These are phyloP conservation scores for Hypoxylon crocopeplum DNA, from an alignment of 495 filamentous ascomycete species.

Conservation along the genomic window DNA sequence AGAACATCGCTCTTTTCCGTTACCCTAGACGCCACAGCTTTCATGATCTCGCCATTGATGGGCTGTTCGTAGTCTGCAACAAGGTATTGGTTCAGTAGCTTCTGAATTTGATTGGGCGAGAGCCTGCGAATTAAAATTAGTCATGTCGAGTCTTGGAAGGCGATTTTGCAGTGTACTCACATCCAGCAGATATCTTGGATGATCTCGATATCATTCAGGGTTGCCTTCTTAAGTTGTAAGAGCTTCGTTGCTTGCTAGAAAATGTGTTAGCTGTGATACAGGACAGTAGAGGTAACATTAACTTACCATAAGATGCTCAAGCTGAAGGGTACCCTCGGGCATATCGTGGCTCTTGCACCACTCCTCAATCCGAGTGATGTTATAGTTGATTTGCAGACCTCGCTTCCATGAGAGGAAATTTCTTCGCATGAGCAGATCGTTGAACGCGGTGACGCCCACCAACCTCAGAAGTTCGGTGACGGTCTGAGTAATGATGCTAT, in stretches of 20 bases:
- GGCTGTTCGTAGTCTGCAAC: slow-evolving; percentile 99
- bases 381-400: slow-evolving; percentile 99
- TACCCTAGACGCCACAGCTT: slow-evolving; percentile 94
- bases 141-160: background rate
- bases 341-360: slow-evolving; percentile 99
- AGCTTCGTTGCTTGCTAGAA: slow-evolving; percentile 95
- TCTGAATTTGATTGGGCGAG: slow-evolving; percentile 98
- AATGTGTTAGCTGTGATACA: slow-evolving; percentile 34
- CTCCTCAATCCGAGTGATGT: slow-evolving; percentile 98
- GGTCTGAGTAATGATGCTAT: slow-evolving; percentile 92
- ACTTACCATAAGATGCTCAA: slow-evolving; percentile 96
- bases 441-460: slow-evolving; percentile 98
- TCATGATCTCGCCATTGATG: slow-evolving; percentile 99
- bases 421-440: slow-evolving; percentile 95
- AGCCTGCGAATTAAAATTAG: slow-evolving; percentile 64
- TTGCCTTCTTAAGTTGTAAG: slow-evolving; percentile 98
- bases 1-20: slow-evolving; percentile 98
- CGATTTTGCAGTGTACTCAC: slow-evolving; percentile 58
- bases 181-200: slow-evolving; percentile 99
- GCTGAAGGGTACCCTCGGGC: slow-evolving; percentile 95
- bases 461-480: slow-evolving; percentile 91
- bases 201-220: slow-evolving; percentile 98
- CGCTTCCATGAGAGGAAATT: slow-evolving; percentile 99
- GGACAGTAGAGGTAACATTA: background rate
- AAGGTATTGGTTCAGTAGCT: slow-evolving; percentile 97